A percentile compares a stretch with the other conserved stretches of the same genome.
These are phyloP conservation scores for Apophysomyces sp. DNA, from an alignment of 371 early-diverging fungal genomes.

Conservation along the genomic window DNA sequence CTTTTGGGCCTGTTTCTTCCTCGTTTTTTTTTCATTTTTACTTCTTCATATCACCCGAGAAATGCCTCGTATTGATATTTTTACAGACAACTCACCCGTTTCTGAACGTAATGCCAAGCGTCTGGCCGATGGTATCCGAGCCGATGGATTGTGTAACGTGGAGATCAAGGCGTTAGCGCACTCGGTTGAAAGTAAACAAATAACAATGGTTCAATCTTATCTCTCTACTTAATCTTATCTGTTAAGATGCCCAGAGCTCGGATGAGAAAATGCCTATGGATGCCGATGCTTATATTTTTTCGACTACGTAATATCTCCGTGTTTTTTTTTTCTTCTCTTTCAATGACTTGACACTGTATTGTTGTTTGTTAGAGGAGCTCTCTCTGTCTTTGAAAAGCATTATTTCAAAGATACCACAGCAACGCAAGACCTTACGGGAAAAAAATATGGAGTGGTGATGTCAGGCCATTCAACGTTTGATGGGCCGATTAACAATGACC, in stretches of 20 bases:
- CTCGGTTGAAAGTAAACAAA: constrained; percentile 7
- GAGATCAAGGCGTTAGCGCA: constrained; percentile 21
- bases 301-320: constrained; percentile 26
- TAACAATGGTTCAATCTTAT: neutral
- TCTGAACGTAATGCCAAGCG: constrained; percentile 14
- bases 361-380: constrained; percentile 14
- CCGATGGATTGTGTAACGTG: constrained; percentile 4
- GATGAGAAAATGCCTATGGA: constrained; percentile 7
- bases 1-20: neutral
- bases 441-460: constrained; percentile 19
- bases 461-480: constrained; percentile 23
- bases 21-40: neutral
- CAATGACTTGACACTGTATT: neutral
- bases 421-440: constrained; percentile 11
- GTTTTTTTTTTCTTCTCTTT: neutral
- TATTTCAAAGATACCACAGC: constrained; percentile 9
- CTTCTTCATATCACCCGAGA: neutral
- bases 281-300: constrained; percentile 20
- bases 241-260: neutral
- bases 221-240: neutral
- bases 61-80: constrained; percentile 16
- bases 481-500: constrained; percentile 11
- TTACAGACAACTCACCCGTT: constrained; percentile 20
- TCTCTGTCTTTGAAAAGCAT: constrained; percentile 29
- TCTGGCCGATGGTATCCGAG: constrained; percentile 16